Base-by-base conservation (phyloP, 306 rosid genomes). In the Inga leiocalycina region DNA sequence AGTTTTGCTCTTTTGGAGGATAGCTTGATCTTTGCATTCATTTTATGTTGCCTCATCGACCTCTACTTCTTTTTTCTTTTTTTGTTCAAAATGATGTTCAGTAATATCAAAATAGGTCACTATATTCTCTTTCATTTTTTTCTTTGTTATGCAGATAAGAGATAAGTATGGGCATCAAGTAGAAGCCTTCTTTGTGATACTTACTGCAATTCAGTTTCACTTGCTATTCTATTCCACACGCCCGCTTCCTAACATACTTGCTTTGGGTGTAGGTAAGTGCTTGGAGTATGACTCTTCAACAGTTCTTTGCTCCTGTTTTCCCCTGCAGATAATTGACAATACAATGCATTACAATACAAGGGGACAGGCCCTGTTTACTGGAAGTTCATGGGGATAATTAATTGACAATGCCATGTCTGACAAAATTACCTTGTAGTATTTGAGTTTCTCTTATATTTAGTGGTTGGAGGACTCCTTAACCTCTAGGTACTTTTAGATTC, bases 231-330 rank as follows among this genome's bases (percentile, higher is more conserved):
- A 95, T 76, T 93, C 94, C 82, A 88, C 96, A 11, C 97, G 98
- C 62, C 98, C 98, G 0, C 98, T 95, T 71, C 97, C 97, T 44
- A 95, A 93, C 84, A 86, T 90, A 80, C 89, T 95, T 74, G 98
- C 98, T 76, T 80, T 92, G 83, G 90, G 92, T 82, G 77, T 82
- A 83, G 98, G 98, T 95, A 92, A 77, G 82, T 76, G 79, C 82
- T 82, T 80, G 73, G 57, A 70, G 32, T 5, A 70, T 39, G 51
- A 76, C 81, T 52, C 78, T 51, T 32, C 61, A 62, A 45, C 74
- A 78, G 76, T 27, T 71, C 69, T 81, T 59, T 41, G 34, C 49
- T 48, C 5, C 67, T 44, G 30, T 45, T 46, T 27, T 62, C 11
- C n/a, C 15, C 45, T 32, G 11, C 74, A 64, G 67, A 81, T 77